Evolutionary conservation across 768 basidiomycete genomes (phyloP).

Genomic region (Fibroporia radiculosa): DNA sequence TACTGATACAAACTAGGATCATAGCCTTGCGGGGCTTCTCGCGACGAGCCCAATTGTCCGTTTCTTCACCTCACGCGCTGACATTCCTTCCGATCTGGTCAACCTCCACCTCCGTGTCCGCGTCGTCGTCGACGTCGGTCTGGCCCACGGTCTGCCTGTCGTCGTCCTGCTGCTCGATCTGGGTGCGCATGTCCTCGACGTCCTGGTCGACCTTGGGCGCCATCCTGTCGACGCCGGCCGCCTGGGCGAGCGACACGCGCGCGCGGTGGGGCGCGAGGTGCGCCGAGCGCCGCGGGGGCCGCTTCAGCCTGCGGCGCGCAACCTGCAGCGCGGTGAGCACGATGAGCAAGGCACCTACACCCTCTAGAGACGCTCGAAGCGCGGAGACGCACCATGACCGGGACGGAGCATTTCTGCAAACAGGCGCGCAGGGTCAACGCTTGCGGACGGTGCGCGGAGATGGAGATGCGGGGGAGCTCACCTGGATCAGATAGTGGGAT

Average conservation of each 20-base stretch:
- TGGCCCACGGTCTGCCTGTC: conserved; percentile 12
- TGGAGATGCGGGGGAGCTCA: conserved; percentile 21
- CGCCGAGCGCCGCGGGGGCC: conserved; percentile 73
- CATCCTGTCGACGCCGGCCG: conserved; percentile 79
- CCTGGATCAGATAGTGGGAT: conserved; percentile 89
- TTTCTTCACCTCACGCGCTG: too few relatives aligned
- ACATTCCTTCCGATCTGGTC: conserved; percentile 6
- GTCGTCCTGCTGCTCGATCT: conserved; percentile 65
- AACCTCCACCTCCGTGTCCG: conserved; percentile 17
- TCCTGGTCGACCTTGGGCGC: conserved; percentile 81
- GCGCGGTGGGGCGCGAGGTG: conserved; percentile 76
- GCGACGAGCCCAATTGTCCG: too few relatives aligned
- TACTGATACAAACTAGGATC: too few relatives aligned
- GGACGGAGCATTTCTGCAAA: conserved; percentile 88
- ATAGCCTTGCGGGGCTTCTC: too few relatives aligned
- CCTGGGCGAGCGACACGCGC: conserved; percentile 81
- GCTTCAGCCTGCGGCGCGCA: conserved; percentile 83
- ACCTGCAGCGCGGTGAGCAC: conserved; percentile 33
- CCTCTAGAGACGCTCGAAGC: not conserved
- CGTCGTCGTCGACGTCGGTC: conserved; percentile 18
- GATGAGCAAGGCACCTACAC: not conserved
- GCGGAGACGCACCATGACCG: conserved; percentile 63
- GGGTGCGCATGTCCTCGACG: conserved; percentile 73
- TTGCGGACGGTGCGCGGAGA: too few relatives aligned
- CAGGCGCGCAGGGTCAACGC: too few relatives aligned